A percentile compares a stretch with the other conserved stretches of the same genome.
Evolutionary conservation across 1,284 basidiomycete species (phyloP).

Genomic region (Earliella scabrosa): DNA sequence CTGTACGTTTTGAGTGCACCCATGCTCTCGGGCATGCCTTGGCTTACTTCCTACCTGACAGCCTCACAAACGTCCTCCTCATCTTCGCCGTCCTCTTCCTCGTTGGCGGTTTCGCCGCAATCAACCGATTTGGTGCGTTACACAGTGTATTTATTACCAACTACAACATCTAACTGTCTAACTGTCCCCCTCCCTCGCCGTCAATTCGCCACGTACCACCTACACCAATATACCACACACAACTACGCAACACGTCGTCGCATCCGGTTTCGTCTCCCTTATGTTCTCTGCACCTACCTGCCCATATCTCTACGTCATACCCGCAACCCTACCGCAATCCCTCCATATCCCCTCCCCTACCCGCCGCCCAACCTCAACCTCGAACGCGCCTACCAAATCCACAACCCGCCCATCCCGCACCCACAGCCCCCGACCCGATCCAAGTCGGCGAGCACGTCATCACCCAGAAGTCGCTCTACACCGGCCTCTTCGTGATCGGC

Average conservation of each 20-base stretch:
- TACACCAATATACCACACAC: too few relatives aligned
- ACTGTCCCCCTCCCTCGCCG: slow-evolving; percentile 3
- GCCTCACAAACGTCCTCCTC: slow-evolving; percentile 80
- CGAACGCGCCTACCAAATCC: slow-evolving; percentile 29
- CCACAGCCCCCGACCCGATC: slow-evolving; percentile 72
- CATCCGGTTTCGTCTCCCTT: too few relatives aligned
- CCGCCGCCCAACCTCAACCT: slow-evolving; percentile 43
- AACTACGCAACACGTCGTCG: too few relatives aligned
- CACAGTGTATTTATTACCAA: not conserved
- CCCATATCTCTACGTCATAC: too few relatives aligned
- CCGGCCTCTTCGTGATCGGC: slow-evolving; percentile 78
- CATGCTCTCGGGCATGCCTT: not conserved
- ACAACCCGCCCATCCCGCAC: not conserved
- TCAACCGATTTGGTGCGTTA: slow-evolving; percentile 87
- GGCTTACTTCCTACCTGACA: slow-evolving; percentile 23
- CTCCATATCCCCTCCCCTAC: not conserved
- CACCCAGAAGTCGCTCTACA: slow-evolving; percentile 87
- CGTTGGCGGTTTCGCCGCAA: slow-evolving; percentile 88
- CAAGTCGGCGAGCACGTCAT: slow-evolving; percentile 80
- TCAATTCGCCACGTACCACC: too few relatives aligned
- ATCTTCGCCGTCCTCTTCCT: slow-evolving; percentile 89
- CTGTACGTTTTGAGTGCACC: too few relatives aligned
- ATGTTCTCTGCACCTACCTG: too few relatives aligned
- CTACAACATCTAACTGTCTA: not conserved
- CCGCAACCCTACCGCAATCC: too few relatives aligned